phyloP scores from a whole-genome alignment of 2,329 filamentous ascomycete species.

The Fusarium papillatum region DNA sequence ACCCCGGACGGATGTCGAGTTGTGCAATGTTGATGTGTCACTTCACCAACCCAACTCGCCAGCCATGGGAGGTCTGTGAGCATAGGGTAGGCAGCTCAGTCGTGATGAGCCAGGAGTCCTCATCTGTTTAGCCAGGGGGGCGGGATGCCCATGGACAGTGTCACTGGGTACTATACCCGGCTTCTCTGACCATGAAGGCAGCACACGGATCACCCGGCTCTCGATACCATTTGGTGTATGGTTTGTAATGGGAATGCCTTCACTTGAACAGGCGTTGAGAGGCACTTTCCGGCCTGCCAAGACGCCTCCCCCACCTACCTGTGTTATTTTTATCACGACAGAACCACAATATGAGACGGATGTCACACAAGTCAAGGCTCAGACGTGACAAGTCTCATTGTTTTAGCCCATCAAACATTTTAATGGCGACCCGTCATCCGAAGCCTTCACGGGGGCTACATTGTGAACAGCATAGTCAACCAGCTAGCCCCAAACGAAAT shows the following conservation, averaged over 20 bases:
- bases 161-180: background rate
- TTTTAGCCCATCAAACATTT: background rate
- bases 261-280: background rate
- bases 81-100: background rate
- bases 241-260: slow-evolving; percentile 26
- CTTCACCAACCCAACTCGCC: background rate
- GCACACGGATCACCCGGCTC: background rate
- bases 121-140: background rate
- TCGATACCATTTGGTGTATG: background rate
- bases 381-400: background rate
- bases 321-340: background rate
- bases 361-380: background rate
- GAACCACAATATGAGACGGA: background rate
- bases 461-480: background rate
- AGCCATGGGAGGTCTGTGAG: background rate
- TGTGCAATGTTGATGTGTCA: background rate
- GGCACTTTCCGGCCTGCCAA: background rate
- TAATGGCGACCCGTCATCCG: background rate
- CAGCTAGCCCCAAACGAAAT: background rate
- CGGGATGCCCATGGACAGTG: background rate
- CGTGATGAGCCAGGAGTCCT: background rate
- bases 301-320: background rate
- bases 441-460: background rate
- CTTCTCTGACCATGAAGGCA: background rate
- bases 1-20: background rate